Evolutionary conservation across 2,329 filamentous ascomycete species (phyloP).

Genomic region (Alternaria triticina): DNA sequence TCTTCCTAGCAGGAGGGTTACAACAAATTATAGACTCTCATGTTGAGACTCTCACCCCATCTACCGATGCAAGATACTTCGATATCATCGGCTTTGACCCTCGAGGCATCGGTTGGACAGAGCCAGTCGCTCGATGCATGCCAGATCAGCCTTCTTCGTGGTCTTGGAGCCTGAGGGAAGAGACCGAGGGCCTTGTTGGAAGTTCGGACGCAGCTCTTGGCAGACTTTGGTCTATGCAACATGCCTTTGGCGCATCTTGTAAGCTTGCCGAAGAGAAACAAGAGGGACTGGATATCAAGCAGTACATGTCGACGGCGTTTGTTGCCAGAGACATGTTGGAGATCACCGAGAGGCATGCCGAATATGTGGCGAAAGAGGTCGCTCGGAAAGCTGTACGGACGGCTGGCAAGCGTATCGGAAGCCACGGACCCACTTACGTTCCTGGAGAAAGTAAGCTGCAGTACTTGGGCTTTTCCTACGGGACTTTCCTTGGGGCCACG

Average conservation of each 20-base stretch:
- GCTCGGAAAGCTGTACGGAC: not conserved
- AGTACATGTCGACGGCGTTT: conserved; percentile 55
- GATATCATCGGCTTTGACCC: conserved; percentile 57
- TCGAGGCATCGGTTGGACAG: conserved; percentile 48
- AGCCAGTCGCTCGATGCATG: conserved; percentile 46
- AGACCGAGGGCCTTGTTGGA: conserved; percentile 47
- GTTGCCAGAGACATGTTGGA: conserved; percentile 59
- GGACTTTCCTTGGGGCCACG: conserved; percentile 51
- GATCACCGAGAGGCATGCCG: conserved; percentile 53
- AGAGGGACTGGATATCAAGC: conserved; percentile 47
- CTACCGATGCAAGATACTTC: conserved; percentile 44
- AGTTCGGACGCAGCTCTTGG: conserved; percentile 53
- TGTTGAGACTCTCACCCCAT: conserved; percentile 10
- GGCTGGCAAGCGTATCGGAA: not conserved
- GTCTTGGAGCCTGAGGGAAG: conserved; percentile 47
- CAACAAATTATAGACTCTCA: conserved; percentile 40
- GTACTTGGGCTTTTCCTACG: conserved; percentile 58
- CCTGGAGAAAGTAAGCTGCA: conserved; percentile 42
- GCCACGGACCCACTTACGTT: conserved; percentile 1
- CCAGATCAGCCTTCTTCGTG: conserved; percentile 35
- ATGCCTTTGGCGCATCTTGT: conserved; percentile 45
- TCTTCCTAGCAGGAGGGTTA: conserved; percentile 27
- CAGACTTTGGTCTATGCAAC: conserved; percentile 50
- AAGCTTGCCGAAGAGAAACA: conserved; percentile 28
- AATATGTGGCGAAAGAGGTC: conserved; percentile 33